phyloP scores from a whole-genome alignment of 306 rosid species.

The Medicago truncatula region MtrunA17r5.0-ANR NC_053042.1:50320501-50321000 shows the following conservation, averaged over 20 bases:
- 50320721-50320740: conserved; percentile 60
- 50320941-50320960: conserved; percentile 44
- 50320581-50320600: conserved; percentile 46
- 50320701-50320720: conserved; percentile 54
- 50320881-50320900: conserved; percentile 72
- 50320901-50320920: conserved; percentile 63
- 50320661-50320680: conserved; percentile 80
- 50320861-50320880: conserved; percentile 75
- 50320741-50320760: conserved; percentile 70
- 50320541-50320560: conserved; percentile 52
- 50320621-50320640: conserved; percentile 61
- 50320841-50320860: conserved; percentile 51
- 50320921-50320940: conserved; percentile 44
- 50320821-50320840: conserved; percentile 68
- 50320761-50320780: conserved; percentile 57
- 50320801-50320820: conserved; percentile 74
- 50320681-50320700: conserved; percentile 69
- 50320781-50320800: conserved; percentile 72
- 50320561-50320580: conserved; percentile 59
- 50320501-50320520: conserved; percentile 74
- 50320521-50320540: conserved; percentile 70
- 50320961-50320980: conserved; percentile 53
- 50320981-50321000: conserved; percentile 44
- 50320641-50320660: conserved; percentile 66
- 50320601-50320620: conserved; percentile 64